Base-by-base conservation (phyloP, 805 yeast species). In the Yamadazyma tumulicola region DNA sequence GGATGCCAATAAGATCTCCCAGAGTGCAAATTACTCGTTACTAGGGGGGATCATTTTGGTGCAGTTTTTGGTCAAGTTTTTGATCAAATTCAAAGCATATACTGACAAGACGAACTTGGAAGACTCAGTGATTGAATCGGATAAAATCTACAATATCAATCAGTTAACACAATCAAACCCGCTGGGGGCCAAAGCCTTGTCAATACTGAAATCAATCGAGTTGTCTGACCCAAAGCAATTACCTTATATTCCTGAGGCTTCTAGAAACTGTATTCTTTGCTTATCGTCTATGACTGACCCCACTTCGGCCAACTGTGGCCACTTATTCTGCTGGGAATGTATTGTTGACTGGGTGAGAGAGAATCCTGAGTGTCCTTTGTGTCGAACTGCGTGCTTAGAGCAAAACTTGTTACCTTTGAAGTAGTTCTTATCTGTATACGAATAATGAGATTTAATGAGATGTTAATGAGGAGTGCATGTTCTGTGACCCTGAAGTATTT, bases 241-340 rank as follows among this genome's bases (percentile, higher is more conserved):
- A 33, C 80, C 85, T 4, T 89, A 77, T 51, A 75, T 91, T 7
- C 83, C 89, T 0, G 79, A 70, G 38, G 57, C 62, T 17, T 79
- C 94, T 1, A 69, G 97, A 34, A 69, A 72, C 26, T 91, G 98
- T 53, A 82, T 88, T 72, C 68, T 93, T 14, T 91, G 98, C 54
- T 68, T 91, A 16, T 79, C 84, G 6, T 68, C 73, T 11, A 85
- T 91, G 93, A 67, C 61, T 1, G 76, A 85, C 42, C 97, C 98
- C 4, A 67, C 95, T 1, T 76, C 85, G 41, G 87, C 95, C 0
- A 75, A 80, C 4, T 91, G 98, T 59, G 98, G 97, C 0, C 98
- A 91, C 55, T 38, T 86, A 11, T 91, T 85, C 56, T 91, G 98
- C 59, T 91, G 97, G 97, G 69, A 67, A 5, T 91, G 97, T 55